A percentile compares a stretch with the other conserved stretches of the same genome.
Conservation (phyloP, 2,329 filamentous ascomycete genomes). For the Calycina herbarum region DNA sequence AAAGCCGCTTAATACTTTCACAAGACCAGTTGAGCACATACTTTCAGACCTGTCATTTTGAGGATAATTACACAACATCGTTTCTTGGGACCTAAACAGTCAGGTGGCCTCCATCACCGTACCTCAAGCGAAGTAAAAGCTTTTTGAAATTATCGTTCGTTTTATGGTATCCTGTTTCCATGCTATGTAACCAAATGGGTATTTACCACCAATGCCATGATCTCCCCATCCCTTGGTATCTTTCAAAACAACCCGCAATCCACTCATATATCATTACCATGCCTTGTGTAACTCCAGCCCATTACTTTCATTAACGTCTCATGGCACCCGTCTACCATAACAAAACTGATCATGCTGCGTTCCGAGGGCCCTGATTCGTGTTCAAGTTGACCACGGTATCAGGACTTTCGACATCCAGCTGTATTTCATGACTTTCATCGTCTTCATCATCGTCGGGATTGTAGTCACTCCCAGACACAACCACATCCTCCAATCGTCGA, state of each 20-base stretch:
- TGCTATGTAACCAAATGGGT: not conserved
- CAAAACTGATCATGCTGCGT: slow-evolving; percentile 13
- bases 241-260: not conserved
- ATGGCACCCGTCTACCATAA: not conserved
- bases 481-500: slow-evolving; percentile 24
- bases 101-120: not conserved
- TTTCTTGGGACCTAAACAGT: not conserved
- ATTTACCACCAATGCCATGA: not conserved
- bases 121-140: not conserved
- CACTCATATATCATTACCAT: not conserved
- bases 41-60: not conserved
- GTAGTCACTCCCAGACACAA: slow-evolving; percentile 16
- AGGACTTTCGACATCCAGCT: slow-evolving; percentile 33
- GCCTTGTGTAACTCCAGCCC: not conserved
- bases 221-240: slow-evolving; percentile 1
- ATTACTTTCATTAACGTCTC: not conserved
- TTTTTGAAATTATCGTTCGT: not conserved
- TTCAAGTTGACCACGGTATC: slow-evolving; percentile 29
- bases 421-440: slow-evolving; percentile 21
- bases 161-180: not conserved
- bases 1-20: not conserved
- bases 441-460: slow-evolving; percentile 13
- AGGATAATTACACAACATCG: not conserved
- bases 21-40: not conserved
- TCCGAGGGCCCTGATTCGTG: not conserved